These are phyloP conservation scores for Acacia concinna DNA, from an alignment of 331 rosid species.

Conservation along the genomic window DNA sequence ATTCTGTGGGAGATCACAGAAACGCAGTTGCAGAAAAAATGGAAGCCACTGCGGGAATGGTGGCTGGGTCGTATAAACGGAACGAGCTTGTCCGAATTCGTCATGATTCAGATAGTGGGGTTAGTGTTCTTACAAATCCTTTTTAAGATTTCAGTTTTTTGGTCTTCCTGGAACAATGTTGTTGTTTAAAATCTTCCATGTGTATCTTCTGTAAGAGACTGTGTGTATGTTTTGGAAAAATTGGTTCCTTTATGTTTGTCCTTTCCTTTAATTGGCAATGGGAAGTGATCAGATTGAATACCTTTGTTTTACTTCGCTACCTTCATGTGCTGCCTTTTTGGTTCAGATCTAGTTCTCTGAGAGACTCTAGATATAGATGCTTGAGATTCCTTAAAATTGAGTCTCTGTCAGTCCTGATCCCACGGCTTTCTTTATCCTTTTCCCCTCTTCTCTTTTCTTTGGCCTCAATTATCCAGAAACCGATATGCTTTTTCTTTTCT, in stretches of 20 bases:
- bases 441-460: neutral
- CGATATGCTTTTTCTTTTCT: neutral
- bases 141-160: neutral
- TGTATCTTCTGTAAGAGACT: slow-evolving; percentile 16
- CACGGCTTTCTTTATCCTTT: neutral
- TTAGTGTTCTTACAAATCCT: slow-evolving; percentile 31
- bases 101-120: slow-evolving; percentile 76
- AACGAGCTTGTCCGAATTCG: slow-evolving; percentile 82
- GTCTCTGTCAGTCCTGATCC: slow-evolving; percentile 4
- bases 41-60: slow-evolving; percentile 78
- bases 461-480: neutral
- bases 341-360: slow-evolving; percentile 25
- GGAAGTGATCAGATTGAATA: neutral
- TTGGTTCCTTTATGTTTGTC: neutral
- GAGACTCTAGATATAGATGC: neutral
- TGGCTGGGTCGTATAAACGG: slow-evolving; percentile 73
- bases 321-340: neutral
- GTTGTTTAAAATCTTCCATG: neutral
- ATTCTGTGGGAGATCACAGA: slow-evolving; percentile 19
- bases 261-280: neutral
- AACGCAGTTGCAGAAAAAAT: slow-evolving; percentile 31
- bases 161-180: neutral
- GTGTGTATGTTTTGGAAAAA: neutral
- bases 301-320: neutral
- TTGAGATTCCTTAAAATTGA: neutral